Conservation (phyloP, 768 basidiomycete genomes). For the Boletus rex-veris region DNA sequence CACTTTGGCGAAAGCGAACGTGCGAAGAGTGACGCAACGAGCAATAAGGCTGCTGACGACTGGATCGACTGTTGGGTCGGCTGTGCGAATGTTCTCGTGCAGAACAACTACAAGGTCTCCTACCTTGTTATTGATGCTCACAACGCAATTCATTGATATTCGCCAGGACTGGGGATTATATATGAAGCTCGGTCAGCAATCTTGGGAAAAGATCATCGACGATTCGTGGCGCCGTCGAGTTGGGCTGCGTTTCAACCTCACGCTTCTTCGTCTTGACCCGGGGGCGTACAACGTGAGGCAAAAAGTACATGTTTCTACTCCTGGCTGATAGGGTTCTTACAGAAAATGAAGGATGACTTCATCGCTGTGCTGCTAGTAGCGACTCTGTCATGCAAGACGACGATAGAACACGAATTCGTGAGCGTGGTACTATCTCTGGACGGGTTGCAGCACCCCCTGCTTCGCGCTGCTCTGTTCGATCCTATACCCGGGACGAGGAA, state of each 20-base stretch:
- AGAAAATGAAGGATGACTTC: constrained; percentile 51
- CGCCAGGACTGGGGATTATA: constrained; percentile 60
- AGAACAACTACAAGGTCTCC: constrained; percentile 48
- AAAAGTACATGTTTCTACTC: neutral
- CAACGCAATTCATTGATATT: neutral
- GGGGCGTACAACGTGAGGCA: constrained; percentile 53
- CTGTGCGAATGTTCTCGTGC: constrained; percentile 59
- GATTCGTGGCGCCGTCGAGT: constrained; percentile 52
- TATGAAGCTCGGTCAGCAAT: constrained; percentile 48
- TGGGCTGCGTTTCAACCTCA: constrained; percentile 59
- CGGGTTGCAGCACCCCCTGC: constrained; percentile 49
- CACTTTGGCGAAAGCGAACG: constrained; percentile 37
- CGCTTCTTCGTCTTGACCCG: constrained; percentile 56
- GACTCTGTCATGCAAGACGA: constrained; percentile 44
- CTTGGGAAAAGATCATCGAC: constrained; percentile 54
- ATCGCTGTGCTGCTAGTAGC: constrained; percentile 52
- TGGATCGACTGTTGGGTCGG: constrained; percentile 76
- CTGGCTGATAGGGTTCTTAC: constrained; percentile 1
- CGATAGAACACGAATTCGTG: constrained; percentile 58
- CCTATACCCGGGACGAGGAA: constrained; percentile 19
- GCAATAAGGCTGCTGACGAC: constrained; percentile 41
- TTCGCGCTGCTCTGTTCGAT: constrained; percentile 35
- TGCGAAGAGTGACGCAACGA: constrained; percentile 16
- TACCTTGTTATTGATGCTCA: constrained; percentile 2
- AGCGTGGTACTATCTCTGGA: constrained; percentile 58